Evolutionary conservation across 129 eudicot genomes (phyloP).

Genomic region (Arctium minus): DNA sequence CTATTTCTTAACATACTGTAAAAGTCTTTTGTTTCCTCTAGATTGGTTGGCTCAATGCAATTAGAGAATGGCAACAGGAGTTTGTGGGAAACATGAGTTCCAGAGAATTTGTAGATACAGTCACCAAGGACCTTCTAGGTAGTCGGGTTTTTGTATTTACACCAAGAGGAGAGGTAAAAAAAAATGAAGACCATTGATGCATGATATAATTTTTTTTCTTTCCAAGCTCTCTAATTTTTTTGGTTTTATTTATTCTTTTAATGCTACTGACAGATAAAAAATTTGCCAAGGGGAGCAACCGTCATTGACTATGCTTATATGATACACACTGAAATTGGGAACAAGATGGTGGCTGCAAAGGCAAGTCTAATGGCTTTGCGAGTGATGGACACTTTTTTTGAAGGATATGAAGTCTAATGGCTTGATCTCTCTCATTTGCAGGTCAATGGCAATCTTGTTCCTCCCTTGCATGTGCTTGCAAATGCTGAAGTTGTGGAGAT

Average conservation of each 20-base stretch:
- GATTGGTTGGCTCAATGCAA: conserved; percentile 98
- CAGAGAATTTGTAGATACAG: conserved; percentile 86
- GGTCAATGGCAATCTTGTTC: conserved; percentile 89
- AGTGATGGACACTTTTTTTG: background rate
- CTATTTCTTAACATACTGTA: background rate
- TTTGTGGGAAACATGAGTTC: conserved; percentile 98
- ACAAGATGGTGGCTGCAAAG: conserved; percentile 97
- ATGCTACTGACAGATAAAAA: conserved; percentile 53
- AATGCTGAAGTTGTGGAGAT: conserved; percentile 98
- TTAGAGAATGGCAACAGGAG: conserved; percentile 98
- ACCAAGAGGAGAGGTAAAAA: conserved; percentile 87
- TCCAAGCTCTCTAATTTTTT: background rate
- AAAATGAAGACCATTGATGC: background rate
- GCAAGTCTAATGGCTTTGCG: conserved; percentile 28
- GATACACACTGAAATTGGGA: conserved; percentile 94
- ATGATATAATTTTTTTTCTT: background rate
- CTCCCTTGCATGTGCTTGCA: conserved; percentile 79
- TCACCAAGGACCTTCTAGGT: conserved; percentile 86
- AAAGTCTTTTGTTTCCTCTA: conserved; percentile 19
- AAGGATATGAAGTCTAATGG: conserved; percentile 1
- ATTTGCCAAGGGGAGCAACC: conserved; percentile 90
- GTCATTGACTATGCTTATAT: conserved; percentile 88
- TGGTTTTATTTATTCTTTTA: background rate
- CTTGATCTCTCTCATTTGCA: conserved; percentile 34
- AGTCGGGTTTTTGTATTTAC: conserved; percentile 93